phyloP scores from a whole-genome alignment of 768 basidiomycete species.

The Suillus americanus region DNA sequence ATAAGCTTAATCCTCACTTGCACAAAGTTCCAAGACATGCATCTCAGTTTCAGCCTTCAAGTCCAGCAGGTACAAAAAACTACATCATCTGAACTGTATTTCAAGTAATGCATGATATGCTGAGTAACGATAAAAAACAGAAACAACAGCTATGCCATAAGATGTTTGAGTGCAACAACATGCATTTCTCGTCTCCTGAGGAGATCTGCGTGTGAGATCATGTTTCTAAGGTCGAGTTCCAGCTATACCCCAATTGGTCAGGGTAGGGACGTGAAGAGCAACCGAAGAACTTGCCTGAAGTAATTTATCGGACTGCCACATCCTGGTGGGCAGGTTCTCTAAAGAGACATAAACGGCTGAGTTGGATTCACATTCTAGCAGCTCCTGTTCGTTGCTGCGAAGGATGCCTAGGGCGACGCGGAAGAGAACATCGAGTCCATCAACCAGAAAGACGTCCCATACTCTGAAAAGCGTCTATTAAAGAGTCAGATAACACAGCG shows the following conservation, averaged over 20 bases:
- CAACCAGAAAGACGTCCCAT: constrained; percentile 95
- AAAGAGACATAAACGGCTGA: constrained; percentile 88
- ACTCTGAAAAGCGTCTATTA: constrained; percentile 86
- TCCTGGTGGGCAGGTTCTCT: constrained; percentile 85
- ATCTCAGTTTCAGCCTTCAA: no score
- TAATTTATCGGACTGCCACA: constrained; percentile 92
- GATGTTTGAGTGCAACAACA: constrained; percentile 42
- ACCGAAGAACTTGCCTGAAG: constrained; percentile 62
- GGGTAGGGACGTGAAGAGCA: background rate
- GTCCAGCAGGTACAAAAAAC: background rate
- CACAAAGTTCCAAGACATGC: no score
- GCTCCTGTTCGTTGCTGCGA: constrained; percentile 78
- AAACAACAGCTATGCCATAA: constrained; percentile 32
- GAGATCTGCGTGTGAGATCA: constrained; percentile 55
- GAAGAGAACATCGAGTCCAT: constrained; percentile 89
- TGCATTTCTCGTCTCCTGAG: constrained; percentile 54
- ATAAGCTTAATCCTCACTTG: no score
- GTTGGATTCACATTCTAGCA: constrained; percentile 81
- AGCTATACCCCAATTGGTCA: constrained; percentile 33
- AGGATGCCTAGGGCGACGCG: constrained; percentile 89
- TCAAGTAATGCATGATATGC: background rate
- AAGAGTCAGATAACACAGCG: constrained; percentile 5
- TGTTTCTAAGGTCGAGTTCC: constrained; percentile 56
- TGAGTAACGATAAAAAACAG: background rate
- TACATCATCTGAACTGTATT: background rate